Percentiles rank a stretch among this genome's conserved stretches.
Conservation (phyloP, 306 rosid species). For the Dryas alaskensis region DNA sequence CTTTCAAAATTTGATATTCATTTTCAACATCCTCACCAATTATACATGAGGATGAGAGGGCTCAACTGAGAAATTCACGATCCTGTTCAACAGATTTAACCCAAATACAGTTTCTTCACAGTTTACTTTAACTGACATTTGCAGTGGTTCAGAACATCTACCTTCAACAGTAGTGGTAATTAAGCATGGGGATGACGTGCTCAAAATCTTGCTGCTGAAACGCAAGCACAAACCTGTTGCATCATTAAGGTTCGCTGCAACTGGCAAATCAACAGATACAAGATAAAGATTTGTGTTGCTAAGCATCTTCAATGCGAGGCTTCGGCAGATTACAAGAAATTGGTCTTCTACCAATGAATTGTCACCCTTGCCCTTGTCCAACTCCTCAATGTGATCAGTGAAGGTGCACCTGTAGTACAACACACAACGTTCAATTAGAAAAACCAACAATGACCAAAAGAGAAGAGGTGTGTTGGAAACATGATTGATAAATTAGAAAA, state of each 20-base stretch:
- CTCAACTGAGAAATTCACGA: slow-evolving; percentile 69
- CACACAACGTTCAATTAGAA: slow-evolving; percentile 35
- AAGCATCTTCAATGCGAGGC: slow-evolving; percentile 73
- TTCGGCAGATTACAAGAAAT: slow-evolving; percentile 72
- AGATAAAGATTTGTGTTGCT: slow-evolving; percentile 75
- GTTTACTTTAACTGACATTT: slow-evolving; percentile 66
- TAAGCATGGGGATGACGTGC: slow-evolving; percentile 75
- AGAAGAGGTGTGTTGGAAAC: background rate
- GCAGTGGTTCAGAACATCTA: slow-evolving; percentile 79
- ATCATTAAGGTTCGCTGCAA: slow-evolving; percentile 66
- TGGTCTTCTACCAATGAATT: slow-evolving; percentile 53
- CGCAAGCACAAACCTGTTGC: slow-evolving; percentile 90
- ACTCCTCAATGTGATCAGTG: slow-evolving; percentile 65
- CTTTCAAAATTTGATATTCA: slow-evolving; percentile 25
- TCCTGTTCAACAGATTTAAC: slow-evolving; percentile 81
- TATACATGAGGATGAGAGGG: slow-evolving; percentile 41
- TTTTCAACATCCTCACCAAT: slow-evolving; percentile 16
- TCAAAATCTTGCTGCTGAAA: slow-evolving; percentile 74
- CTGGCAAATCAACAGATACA: slow-evolving; percentile 82
- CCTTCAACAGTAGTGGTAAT: slow-evolving; percentile 73
- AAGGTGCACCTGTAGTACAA: slow-evolving; percentile 64
- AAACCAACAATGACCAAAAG: background rate
- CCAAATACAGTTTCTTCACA: slow-evolving; percentile 96
- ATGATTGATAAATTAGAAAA: background rate
- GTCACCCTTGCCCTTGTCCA: slow-evolving; percentile 45